phyloP scores from a whole-genome alignment of 768 basidiomycete species.

The Pholiota molesta region DNA sequence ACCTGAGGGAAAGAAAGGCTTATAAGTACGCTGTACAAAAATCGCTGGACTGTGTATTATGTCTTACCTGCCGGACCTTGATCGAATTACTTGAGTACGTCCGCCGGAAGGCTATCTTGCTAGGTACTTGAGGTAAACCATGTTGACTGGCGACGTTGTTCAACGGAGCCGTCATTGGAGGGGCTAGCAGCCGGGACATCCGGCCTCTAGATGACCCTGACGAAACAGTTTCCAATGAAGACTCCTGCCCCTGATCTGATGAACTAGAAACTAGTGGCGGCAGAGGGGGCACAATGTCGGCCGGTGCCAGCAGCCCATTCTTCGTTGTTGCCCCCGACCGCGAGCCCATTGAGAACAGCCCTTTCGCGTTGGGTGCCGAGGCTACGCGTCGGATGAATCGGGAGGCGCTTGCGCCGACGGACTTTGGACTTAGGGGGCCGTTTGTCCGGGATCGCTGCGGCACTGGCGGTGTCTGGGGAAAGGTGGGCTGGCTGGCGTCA shows the following conservation, averaged over 20 bases:
- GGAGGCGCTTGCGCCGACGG: slow-evolving; percentile 73
- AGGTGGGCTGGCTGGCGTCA: slow-evolving; percentile 12
- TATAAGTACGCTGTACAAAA: slow-evolving; percentile 18
- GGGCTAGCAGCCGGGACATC: slow-evolving; percentile 41
- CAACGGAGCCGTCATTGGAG: slow-evolving; percentile 37
- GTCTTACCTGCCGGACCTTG: slow-evolving; percentile 79
- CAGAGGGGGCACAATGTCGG: slow-evolving; percentile 58
- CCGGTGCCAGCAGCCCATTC: slow-evolving; percentile 80
- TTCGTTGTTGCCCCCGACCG: slow-evolving; percentile 62
- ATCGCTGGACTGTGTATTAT: not conserved
- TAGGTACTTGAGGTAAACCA: slow-evolving; percentile 46
- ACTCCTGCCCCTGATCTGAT: slow-evolving; percentile 66
- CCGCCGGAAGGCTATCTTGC: slow-evolving; percentile 79
- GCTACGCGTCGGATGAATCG: slow-evolving; percentile 95
- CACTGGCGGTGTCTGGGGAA: slow-evolving; percentile 35
- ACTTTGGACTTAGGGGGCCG: slow-evolving; percentile 66
- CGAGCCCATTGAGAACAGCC: slow-evolving; percentile 70
- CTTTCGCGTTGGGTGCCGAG: slow-evolving; percentile 95
- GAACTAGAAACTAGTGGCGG: slow-evolving; percentile 50
- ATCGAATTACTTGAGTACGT: slow-evolving; percentile 99
- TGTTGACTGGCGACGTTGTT: slow-evolving; percentile 40
- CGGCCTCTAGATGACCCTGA: slow-evolving; percentile 70
- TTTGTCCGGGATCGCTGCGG: slow-evolving; percentile 49
- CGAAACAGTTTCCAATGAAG: slow-evolving; percentile 79
- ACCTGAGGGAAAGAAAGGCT: slow-evolving; percentile 50